Evolutionary conservation across 768 basidiomycete species (phyloP), one percentile per base, ranked within the genome.

Genomic region (Calocybe cyanea): DNA sequence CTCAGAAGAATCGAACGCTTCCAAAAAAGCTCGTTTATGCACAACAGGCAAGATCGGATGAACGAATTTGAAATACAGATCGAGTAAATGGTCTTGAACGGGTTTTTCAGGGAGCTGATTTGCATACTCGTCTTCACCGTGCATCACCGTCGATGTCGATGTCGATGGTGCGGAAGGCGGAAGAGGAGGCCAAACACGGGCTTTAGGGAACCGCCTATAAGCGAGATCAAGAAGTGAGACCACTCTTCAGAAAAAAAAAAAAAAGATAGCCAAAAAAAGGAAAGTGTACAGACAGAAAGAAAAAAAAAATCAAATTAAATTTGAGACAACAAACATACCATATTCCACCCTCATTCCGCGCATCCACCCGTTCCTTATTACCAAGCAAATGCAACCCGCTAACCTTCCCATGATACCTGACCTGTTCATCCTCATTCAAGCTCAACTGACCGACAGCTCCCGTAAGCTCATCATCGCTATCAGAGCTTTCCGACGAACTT

Each of bases 391-490:
- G 81, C 51, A 92, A 63, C 1, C 90, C 89, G 48, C 86, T 88
- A 3, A 79, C 85, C 63, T 89, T 88, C 21, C 91, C 90, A 57
- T 94, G 92, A 62, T 85, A 93, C 30, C 92, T 70, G 10, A 94
- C 81, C 60, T 93, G 82, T 45, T 81, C 77, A 43, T 92, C 87
- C 67, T 94, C 92, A 56, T 94, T 92, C 54, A 94, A 57, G 51
- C 86, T 88, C 48, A 94, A 70, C 64, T 93, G 90, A 2, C 92
- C 92, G 4, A 92, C 76, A 21, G 88, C 90, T 46, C 83, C 81
- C 24, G 77, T 72, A 18, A 14, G 14, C 23, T 71, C 72, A n/a
- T 65, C 70, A 28, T 71, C 72, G 37, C 65, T 68, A 23, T 60
- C 64, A 33, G 67, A 66, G 51, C 60, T 65, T 33, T 64, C 59